Evolutionary conservation across 805 yeast species (phyloP), one percentile per base, ranked within the genome.

Genomic region (Saccharomycopsis javanensis): DNA sequence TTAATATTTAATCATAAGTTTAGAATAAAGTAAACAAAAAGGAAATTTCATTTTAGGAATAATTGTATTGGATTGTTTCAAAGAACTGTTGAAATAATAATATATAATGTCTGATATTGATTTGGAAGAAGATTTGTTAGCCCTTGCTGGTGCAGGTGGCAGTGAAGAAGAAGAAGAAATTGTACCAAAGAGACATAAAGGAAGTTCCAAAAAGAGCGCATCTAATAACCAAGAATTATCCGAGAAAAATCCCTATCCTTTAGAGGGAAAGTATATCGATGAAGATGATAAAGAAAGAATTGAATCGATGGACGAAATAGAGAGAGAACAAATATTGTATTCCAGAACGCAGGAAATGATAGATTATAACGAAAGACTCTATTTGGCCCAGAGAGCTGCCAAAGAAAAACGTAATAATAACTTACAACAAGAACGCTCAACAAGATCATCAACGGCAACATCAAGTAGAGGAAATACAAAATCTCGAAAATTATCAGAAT

Each of bases 321-420:
- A 88, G 66, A 85, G 98, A 66, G 99, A 94, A 74, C 84, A 86
- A 64, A 81, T 90, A 57, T 78, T 94, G 57, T 94, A 88, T 65
- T 98, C 92, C 57, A 88, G 99, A 71, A 81, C 88, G 7, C 97
- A 90, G 71, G 95, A 88, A 61, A 80, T 88, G 82, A 96, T 92
- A 69, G 82, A 86, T 63, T 91, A 77, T 71, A 83, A 87, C 59
- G 98, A 94, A 72, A 82, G 89, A 67, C 80, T 80, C 68, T 83
- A 86, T 65, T 81, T 95, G 65, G 89, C 87, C 30, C 85, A 88
- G 67, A 85, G 98, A 71, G 85, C 88, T 64, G 62, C 62, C 2
- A 48, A 58, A 31, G 62, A 57, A 42, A 60, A 57, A 54, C 48
- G 48, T n/a, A 80, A 75, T 66, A 81, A 80, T 66, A 81, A 80